These are phyloP conservation scores for Brettanomyces bruxellensis DNA, from an alignment of 805 yeast species.

Conservation along the genomic window DNA sequence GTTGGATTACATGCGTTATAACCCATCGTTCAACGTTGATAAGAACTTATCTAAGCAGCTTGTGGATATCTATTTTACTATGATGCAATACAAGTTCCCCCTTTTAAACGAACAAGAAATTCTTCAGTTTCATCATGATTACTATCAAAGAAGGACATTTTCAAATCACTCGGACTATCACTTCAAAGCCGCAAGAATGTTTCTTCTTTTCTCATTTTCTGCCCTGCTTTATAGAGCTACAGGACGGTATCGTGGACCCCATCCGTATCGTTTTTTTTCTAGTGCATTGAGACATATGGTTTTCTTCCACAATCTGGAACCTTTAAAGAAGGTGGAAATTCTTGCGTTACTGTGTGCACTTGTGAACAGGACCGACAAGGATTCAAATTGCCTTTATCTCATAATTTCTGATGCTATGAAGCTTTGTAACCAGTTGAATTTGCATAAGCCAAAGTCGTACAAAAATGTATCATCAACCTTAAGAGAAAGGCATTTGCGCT, in stretches of 20 bases:
- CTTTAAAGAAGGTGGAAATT: slow-evolving; percentile 41
- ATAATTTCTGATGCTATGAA: slow-evolving; percentile 45
- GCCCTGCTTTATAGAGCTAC: slow-evolving; percentile 46
- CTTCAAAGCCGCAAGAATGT: slow-evolving; percentile 46
- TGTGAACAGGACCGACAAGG: slow-evolving; percentile 52
- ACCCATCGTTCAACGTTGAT: slow-evolving; percentile 46
- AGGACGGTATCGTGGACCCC: slow-evolving; percentile 46
- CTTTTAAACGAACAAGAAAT: slow-evolving; percentile 44
- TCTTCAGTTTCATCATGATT: slow-evolving; percentile 39
- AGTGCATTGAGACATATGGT: slow-evolving; percentile 51
- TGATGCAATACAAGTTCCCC: slow-evolving; percentile 50
- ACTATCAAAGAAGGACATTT: slow-evolving; percentile 10
- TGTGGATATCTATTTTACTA: slow-evolving; percentile 45
- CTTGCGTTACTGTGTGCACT: slow-evolving; percentile 44
- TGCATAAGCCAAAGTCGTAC: slow-evolving; percentile 31
- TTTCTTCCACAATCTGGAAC: slow-evolving; percentile 31
- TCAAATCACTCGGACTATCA: slow-evolving; percentile 33
- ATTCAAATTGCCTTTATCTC: slow-evolving; percentile 43
- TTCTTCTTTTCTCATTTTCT: slow-evolving; percentile 43
- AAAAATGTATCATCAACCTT: slow-evolving; percentile 16
- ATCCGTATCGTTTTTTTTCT: slow-evolving; percentile 47
- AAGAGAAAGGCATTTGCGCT: slow-evolving; percentile 35
- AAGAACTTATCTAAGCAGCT: slow-evolving; percentile 39
- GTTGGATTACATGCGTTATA: slow-evolving; percentile 34
- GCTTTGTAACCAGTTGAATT: slow-evolving; percentile 29